Percentiles rank a stretch among this genome's conserved stretches.
These are phyloP conservation scores for Erigeron philadelphicus DNA, from an alignment of 140 eudicot genomes.

Conservation along the genomic window DNA sequence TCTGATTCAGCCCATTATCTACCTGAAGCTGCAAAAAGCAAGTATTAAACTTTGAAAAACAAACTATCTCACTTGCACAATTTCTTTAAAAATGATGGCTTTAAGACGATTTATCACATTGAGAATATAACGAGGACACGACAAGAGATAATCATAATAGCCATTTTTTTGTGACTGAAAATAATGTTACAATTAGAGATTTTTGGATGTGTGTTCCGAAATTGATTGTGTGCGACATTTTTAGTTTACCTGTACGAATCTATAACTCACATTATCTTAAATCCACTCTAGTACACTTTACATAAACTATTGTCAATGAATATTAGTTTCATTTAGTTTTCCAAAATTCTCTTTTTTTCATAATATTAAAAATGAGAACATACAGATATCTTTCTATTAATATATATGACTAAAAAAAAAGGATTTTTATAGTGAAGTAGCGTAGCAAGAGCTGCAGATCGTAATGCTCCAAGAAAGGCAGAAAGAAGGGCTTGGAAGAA, in stretches of 20 bases:
- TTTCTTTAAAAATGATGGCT: not conserved
- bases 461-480: no score
- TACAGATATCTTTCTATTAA: no score
- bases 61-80: not conserved
- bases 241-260: not conserved
- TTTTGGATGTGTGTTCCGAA: not conserved
- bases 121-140: not conserved
- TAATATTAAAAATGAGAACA: not conserved
- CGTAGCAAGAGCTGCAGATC: no score
- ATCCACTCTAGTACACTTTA: not conserved
- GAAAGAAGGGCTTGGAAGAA: no score
- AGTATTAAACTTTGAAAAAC: not conserved
- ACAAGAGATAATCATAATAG: not conserved
- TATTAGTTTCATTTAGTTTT: not conserved
- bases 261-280: not conserved
- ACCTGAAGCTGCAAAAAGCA: constrained; percentile 60
- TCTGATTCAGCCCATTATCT: constrained; percentile 58
- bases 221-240: not conserved
- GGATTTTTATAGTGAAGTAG: no score
- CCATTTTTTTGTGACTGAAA: not conserved
- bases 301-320: not conserved
- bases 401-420: no score
- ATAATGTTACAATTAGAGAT: not conserved
- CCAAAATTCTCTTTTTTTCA: not conserved
- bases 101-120: not conserved